Base-by-base conservation (phyloP, 1,284 basidiomycete genomes). In the Leccinum griseonigrum region DNA sequence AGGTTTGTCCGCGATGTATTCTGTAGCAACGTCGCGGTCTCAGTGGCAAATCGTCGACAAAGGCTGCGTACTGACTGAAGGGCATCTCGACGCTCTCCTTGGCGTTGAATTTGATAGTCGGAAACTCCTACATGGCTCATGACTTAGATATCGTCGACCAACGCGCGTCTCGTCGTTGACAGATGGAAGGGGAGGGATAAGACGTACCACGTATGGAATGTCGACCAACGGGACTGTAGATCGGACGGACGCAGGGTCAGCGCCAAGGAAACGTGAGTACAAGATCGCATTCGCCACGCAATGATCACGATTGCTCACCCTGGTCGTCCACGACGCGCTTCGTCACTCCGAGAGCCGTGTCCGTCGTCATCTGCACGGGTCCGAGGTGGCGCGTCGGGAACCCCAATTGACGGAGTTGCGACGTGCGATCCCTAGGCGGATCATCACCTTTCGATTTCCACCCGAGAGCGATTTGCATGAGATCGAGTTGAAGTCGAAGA, bases 331-430 rank as follows among this genome's bases (percentile, higher is more conserved):
- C 90, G 14, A 97, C 91, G 2, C 85, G 76, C 74, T 97, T 98
- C 0, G 94, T 95, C 6, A 98, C 96, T 8, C 92, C 94, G 0
- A 98, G 81, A 0, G 97, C 97, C 1, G 97, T 98, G 74, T 99
- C 97, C 0, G 97, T 99, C 29, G 97, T 98, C 97, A 99, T 99
- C 75, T 99, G 97, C 1, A 95, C 81, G 1, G 85, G 79, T 0
- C 93, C 94, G 4, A 97, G 81, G 74, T 92, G 92, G 29, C 95
- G 83, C 3, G 83, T 85, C 0, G 94, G 92, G 73, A 97, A 98
- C 0, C 95, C 95, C 16, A 95, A 78, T 14, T 82, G 82, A 31
- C 97, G 87, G 50, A 99, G 84, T 72, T 97, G 93, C 3, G 87
- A 85, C 0, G 97, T 99, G 53, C 91, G 79, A 68, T 97, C 94